These are phyloP conservation scores for Aspergillus sp. DNA, from an alignment of 2,329 filamentous ascomycete genomes.

Conservation along the genomic window DNA sequence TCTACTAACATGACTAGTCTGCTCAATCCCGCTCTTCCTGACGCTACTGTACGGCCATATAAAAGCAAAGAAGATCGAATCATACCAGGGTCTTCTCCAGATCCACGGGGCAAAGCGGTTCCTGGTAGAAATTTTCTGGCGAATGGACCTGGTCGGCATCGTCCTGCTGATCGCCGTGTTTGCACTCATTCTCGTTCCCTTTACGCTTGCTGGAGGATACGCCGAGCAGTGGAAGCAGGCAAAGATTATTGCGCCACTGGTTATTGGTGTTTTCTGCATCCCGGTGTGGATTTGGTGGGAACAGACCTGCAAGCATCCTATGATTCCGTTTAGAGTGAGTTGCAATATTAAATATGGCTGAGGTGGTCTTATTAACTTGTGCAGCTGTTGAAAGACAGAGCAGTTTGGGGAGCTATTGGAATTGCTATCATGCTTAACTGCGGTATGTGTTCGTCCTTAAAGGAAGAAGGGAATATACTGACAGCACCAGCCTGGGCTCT, in stretches of 20 bases:
- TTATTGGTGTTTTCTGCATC: constrained; percentile 52
- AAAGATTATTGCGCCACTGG: constrained; percentile 53
- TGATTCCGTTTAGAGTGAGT: constrained; percentile 57
- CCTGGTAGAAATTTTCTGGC: constrained; percentile 52
- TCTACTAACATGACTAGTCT: constrained; percentile 31
- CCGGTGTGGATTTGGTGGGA: constrained; percentile 58
- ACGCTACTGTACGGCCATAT: constrained; percentile 52
- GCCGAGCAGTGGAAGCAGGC: constrained; percentile 51
- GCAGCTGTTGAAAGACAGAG: constrained; percentile 60
- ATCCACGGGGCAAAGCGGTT: constrained; percentile 41
- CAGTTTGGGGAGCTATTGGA: constrained; percentile 63
- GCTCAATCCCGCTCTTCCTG: constrained; percentile 55
- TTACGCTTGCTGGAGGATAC: constrained; percentile 57
- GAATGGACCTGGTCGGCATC: constrained; percentile 56
- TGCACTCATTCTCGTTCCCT: constrained; percentile 55
- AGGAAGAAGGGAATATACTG: constrained; percentile 20
- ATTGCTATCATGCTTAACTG: constrained; percentile 46
- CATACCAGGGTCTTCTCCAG: constrained; percentile 47
- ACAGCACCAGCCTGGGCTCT: constrained; percentile 53
- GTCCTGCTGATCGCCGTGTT: constrained; percentile 54
- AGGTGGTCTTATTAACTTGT: not conserved
- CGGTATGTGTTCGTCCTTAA: constrained; percentile 22
- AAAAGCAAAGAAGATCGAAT: constrained; percentile 54
- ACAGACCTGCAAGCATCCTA: constrained; percentile 49
- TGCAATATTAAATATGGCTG: not conserved